Percentiles rank a stretch among this genome's conserved stretches.
Evolutionary conservation across 768 basidiomycete genomes (phyloP).

Genomic region (Phaeotremella fagi): DNA sequence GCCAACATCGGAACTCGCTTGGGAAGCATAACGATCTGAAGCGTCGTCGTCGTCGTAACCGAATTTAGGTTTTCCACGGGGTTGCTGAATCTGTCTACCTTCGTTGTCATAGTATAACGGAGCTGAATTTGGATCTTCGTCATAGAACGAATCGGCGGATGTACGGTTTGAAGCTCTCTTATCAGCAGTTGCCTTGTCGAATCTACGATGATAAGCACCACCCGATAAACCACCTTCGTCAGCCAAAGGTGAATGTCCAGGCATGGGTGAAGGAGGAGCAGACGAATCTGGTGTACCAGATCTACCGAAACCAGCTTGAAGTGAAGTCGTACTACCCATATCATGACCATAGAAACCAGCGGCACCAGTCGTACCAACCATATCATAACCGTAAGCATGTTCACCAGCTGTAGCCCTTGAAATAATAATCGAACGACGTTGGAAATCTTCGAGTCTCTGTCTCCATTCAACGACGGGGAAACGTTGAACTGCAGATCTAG

Average conservation of each 20-base stretch:
- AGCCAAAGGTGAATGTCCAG: slow-evolving; percentile 14
- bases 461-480: slow-evolving; percentile 99
- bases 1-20: slow-evolving; percentile 42
- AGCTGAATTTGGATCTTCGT: slow-evolving; percentile 45
- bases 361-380: slow-evolving; percentile 14
- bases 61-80: slow-evolving; percentile 51
- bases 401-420: slow-evolving; percentile 66
- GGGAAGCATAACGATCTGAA: slow-evolving; percentile 30
- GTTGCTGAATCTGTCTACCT: slow-evolving; percentile 25
- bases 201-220: slow-evolving; percentile 43
- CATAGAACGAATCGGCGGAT: slow-evolving; percentile 48
- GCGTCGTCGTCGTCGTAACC: slow-evolving; percentile 59
- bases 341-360: slow-evolving; percentile 35
- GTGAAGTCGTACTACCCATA: slow-evolving; percentile 26
- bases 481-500: slow-evolving; percentile 87
- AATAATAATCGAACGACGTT: slow-evolving; percentile 69
- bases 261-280: slow-evolving; percentile 36
- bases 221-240: slow-evolving; percentile 8
- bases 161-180: slow-evolving; percentile 33
- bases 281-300: slow-evolving; percentile 37
- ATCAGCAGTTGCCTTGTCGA: slow-evolving; percentile 20
- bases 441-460: slow-evolving; percentile 91
- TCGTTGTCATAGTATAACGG: slow-evolving; percentile 44
- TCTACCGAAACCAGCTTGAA: slow-evolving; percentile 21
- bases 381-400: slow-evolving; percentile 58